Evolutionary conservation across 768 basidiomycete species (phyloP), one percentile per base, ranked within the genome.

Genomic region (Lyophyllum decastes): DNA sequence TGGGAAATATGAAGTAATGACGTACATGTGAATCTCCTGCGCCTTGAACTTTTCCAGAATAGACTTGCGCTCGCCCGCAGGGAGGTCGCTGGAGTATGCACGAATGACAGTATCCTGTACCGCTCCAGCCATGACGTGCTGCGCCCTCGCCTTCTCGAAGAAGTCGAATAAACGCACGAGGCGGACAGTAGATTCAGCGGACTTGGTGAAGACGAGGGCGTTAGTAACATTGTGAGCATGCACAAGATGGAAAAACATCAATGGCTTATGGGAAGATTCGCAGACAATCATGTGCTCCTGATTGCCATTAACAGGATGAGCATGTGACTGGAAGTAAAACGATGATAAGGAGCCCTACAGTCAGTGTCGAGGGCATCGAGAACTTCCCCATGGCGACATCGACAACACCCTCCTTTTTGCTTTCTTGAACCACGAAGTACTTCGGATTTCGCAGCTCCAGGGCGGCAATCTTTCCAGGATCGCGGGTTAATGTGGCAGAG

Each of bases 171-270:
- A 78, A 40, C 80, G 83, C 25, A 95, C 88, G 7, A 98, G 85
- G 9, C 96, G 84, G 3, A 79, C 76, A 0, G 95, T 92, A 0
- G 93, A 94, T 68, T 98, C 95, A 4, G 95, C 89, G 0, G 91
- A 94, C 73, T 98, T 98, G n/a, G 96, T 97, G 75, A 99, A 99
- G 27, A 97, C 88, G 33, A 99, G 78, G 0, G 89, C 90, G 57
- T 90, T 90, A 9, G 72, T 78, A 21, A 94, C 79, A 8, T 76
- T 66, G 47, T 75, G 78, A 8, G 76, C 68, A 66, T 90, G 87
- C 2, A 97, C 78, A 50, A 99, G 87, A 66, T 98, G 81, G 72
- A 97, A 90, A 54, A 99, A 84, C 64, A 93, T 78, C 9, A 98
- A 81, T 1, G 96, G 95, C 70, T 99, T 99, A 62, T 88, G 78